phyloP scores from a whole-genome alignment of 805 yeast genomes.

The Diddensiella transvaalensis region DNA sequence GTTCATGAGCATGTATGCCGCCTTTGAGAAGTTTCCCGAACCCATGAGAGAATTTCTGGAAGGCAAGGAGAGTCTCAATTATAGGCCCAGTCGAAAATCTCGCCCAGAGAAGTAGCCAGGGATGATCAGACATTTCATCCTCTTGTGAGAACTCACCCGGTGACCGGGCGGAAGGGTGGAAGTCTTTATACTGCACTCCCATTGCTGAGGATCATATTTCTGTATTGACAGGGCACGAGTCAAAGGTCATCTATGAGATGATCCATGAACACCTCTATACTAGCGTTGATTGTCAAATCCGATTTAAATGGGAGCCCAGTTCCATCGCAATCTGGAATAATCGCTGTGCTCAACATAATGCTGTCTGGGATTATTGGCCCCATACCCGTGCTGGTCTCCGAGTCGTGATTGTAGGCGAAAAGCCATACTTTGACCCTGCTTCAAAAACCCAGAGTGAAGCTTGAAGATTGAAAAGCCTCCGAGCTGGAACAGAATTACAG shows the following conservation, averaged over 20 bases:
- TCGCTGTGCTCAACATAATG: constrained; percentile 67
- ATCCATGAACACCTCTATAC: constrained; percentile 50
- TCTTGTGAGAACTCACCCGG: constrained; percentile 57
- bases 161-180: constrained; percentile 59
- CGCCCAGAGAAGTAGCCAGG: constrained; percentile 39
- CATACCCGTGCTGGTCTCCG: constrained; percentile 3
- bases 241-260: constrained; percentile 43
- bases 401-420: constrained; percentile 1
- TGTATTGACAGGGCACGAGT: constrained; percentile 68
- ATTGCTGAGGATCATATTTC: constrained; percentile 58
- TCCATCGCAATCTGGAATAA: constrained; percentile 76
- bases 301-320: constrained; percentile 68
- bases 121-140: constrained; percentile 49
- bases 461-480: not conserved
- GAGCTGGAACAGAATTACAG: constrained; percentile 1
- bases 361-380: constrained; percentile 28
- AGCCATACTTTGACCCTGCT: constrained; percentile 2
- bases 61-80: constrained; percentile 61
- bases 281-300: constrained; percentile 58
- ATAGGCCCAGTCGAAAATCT: constrained; percentile 34
- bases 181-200: constrained; percentile 50
- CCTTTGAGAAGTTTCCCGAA: constrained; percentile 67
- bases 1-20: constrained; percentile 64
- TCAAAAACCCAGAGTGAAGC: not conserved
- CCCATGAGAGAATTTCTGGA: constrained; percentile 53